These are phyloP conservation scores for Trichoderma reesei DNA, from an alignment of 495 filamentous ascomycete species.

Conservation along the genomic window DNA sequence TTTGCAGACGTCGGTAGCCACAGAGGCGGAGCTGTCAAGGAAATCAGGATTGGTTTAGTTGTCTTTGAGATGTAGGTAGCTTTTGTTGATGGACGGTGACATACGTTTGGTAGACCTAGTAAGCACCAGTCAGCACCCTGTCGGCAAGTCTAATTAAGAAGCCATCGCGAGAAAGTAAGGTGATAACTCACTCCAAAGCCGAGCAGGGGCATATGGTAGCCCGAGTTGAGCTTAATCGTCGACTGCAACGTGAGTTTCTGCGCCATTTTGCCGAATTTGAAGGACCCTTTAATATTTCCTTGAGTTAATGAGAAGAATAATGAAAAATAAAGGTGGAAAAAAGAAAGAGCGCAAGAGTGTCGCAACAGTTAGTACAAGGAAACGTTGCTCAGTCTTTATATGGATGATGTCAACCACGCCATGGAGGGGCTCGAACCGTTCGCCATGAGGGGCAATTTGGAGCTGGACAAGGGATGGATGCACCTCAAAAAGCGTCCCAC, in stretches of 20 bases:
- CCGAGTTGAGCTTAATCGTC: conserved; percentile 56
- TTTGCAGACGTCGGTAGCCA: conserved; percentile 37
- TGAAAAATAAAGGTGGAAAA: background rate
- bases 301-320: background rate
- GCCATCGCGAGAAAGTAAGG: background rate
- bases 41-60: background rate
- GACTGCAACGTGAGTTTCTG: conserved; percentile 46
- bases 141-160: conserved; percentile 7
- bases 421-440: background rate
- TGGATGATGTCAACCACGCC: background rate
- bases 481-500: background rate
- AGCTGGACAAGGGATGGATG: background rate
- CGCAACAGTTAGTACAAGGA: background rate
- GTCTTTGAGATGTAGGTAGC: too few relatives aligned
- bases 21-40: conserved; percentile 16
- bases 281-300: too few relatives aligned
- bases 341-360: background rate
- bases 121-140: background rate
- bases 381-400: background rate
- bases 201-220: conserved; percentile 60
- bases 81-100: conserved; percentile 7
- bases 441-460: background rate
- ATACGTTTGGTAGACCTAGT: conserved; percentile 62
- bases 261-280: conserved; percentile 35
- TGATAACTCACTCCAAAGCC: conserved; percentile 53